Conservation (phyloP, 768 basidiomycete genomes). For the Leccinum arenicola region DNA sequence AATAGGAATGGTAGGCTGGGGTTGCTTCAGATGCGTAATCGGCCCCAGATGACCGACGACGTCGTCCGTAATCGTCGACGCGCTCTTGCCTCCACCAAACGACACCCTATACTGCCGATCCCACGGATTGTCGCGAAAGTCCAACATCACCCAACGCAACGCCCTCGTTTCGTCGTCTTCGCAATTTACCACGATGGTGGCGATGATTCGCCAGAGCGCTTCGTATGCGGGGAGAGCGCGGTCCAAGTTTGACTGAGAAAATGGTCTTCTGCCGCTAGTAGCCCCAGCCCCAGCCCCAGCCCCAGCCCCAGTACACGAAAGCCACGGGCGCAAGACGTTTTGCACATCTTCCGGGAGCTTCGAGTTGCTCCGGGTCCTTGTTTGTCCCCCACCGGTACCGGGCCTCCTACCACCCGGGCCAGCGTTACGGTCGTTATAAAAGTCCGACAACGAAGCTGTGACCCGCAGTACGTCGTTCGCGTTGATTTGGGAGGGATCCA, state of each 20-base stretch:
- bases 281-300: background rate
- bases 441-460: slow-evolving; percentile 40
- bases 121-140: slow-evolving; percentile 35
- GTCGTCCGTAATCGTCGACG: slow-evolving; percentile 18
- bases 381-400: background rate
- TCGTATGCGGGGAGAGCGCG: slow-evolving; percentile 60
- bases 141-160: slow-evolving; percentile 31
- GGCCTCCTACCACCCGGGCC: background rate
- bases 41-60: slow-evolving; percentile 15
- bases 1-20: background rate
- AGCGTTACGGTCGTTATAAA: slow-evolving; percentile 36
- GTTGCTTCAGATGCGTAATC: slow-evolving; percentile 14
- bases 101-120: slow-evolving; percentile 21
- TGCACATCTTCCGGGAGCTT: slow-evolving; percentile 35
- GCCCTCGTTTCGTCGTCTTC: slow-evolving; percentile 24
- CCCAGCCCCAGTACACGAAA: slow-evolving; percentile 30
- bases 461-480: slow-evolving; percentile 34
- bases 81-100: slow-evolving; percentile 17
- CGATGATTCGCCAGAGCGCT: slow-evolving; percentile 60
- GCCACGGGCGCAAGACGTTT: slow-evolving; percentile 36
- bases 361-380: background rate
- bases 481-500: slow-evolving; percentile 22
- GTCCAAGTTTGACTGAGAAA: slow-evolving; percentile 36
- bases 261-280: background rate
- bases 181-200: slow-evolving; percentile 38